A percentile compares a stretch with the other conserved stretches of the same genome.
These are phyloP conservation scores for Beauveria scarabaeidicola DNA, from an alignment of 2,329 filamentous ascomycete genomes.

Conservation along the genomic window DNA sequence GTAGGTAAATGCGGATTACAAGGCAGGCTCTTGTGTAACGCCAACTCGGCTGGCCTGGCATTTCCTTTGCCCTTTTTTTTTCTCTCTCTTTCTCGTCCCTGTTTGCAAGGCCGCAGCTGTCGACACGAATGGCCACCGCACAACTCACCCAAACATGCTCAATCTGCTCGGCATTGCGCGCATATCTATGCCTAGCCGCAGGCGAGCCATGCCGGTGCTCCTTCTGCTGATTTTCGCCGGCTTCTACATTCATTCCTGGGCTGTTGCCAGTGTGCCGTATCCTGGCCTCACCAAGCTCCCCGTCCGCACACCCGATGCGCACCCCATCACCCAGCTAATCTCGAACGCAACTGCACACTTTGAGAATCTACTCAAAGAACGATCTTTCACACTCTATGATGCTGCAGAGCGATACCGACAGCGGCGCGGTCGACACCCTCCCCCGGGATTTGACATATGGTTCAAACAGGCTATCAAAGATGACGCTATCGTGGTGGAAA, in stretches of 20 bases:
- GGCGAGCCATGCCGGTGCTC: not conserved
- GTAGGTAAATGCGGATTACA: too few relatives aligned
- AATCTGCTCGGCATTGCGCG: not conserved
- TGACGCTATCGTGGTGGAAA: conserved; percentile 42
- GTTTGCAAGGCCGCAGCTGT: not conserved
- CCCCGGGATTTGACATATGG: conserved; percentile 47
- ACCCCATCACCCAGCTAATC: conserved; percentile 36
- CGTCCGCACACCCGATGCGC: conserved; percentile 11
- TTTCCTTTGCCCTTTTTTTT: not conserved
- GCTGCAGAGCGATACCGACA: conserved; percentile 42
- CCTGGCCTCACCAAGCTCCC: not conserved
- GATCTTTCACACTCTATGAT: conserved; percentile 35
- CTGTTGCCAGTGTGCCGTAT: too few relatives aligned
- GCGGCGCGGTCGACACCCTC: conserved; percentile 43
- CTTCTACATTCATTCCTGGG: not conserved
- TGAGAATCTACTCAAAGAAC: conserved; percentile 22
- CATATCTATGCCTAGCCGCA: not conserved
- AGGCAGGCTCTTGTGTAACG: not conserved
- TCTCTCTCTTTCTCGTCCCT: not conserved
- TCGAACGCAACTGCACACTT: conserved; percentile 28
- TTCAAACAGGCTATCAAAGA: conserved; percentile 38
- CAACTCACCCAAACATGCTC: not conserved
- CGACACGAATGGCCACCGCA: not conserved
- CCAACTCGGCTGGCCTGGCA: not conserved
- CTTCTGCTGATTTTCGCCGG: not conserved